Evolutionary conservation across 192 early-diverging fungal species (phyloP), one percentile per base, ranked within the genome.

Genomic region (Irineochytrium annulatum): DNA sequence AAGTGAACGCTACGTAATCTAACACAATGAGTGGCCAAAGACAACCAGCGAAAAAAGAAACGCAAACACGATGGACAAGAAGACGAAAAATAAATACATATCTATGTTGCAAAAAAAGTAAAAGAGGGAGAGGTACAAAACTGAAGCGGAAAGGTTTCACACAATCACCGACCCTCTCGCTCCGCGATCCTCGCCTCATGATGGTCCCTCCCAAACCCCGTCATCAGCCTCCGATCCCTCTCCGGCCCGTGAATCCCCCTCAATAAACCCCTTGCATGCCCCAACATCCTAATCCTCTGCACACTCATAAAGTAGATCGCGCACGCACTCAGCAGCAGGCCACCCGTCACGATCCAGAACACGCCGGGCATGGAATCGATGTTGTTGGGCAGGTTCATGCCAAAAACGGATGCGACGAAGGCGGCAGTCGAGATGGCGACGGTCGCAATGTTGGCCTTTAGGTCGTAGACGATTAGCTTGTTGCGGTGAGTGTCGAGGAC

Each of bases 401-500:
- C 93, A 59, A 93, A 90, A 6, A 95, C 55, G 31, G 83, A 77
- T 0, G 89, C 86, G 49, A 91, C 62, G 30, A 93, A 74, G 6
- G 88, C 86, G 20, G 91, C 89, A 14, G 81, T 75, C 14, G 82
- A 87, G 29, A 92, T 75, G 1, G 86, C 86, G 16, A 90, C 74
- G 3, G 89, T 93, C 3, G 86, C 78, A 43, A 95, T 87, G 22
- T 89, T 88, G 29, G 93, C 81, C 35, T 82, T 68, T 54, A 92
- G 82, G 68, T 96, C 93, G 64, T 87, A 88, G 51, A 90, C 75
- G 66, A 96, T 71, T 31, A 96, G 81, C 32, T 83, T 76, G 69
- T 96, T 96, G 20, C 93, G 86, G 60, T 86, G 89, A 32, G 86
- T 79, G 60, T 91, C 91, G 20, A 93, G 81, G 29, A 90, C 84